Conservation (phyloP, 1,139 yeast species). For the Blastobotrys elegans region DNA sequence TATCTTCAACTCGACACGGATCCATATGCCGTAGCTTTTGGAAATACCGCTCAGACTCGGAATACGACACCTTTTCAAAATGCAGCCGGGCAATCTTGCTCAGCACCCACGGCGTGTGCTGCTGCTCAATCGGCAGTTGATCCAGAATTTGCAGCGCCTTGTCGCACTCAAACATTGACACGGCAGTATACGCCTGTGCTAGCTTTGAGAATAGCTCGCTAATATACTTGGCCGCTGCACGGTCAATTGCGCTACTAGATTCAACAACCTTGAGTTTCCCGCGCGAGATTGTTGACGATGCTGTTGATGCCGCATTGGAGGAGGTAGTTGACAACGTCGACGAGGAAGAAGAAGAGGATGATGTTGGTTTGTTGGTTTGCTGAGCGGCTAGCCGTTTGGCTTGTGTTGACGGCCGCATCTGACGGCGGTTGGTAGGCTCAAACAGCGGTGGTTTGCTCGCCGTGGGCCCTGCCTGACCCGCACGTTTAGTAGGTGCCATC, state of each 20-base stretch:
- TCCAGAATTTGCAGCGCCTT: constrained; percentile 70
- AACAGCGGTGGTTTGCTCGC: constrained; percentile 9
- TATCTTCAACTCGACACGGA: constrained; percentile 77
- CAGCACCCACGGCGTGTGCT: constrained; percentile 80
- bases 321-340: constrained; percentile 1
- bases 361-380: neutral
- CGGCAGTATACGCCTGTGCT: constrained; percentile 62
- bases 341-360: neutral
- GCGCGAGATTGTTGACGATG: neutral
- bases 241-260: neutral
- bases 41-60: constrained; percentile 65
- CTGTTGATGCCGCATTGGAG: constrained; percentile 1
- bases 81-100: constrained; percentile 75
- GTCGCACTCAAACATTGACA: constrained; percentile 69
- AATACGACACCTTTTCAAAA: constrained; percentile 84
- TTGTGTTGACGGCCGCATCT: constrained; percentile 12
- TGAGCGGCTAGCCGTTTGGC: constrained; percentile 8
- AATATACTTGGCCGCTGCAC: constrained; percentile 34
- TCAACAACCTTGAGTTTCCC: constrained; percentile 2
- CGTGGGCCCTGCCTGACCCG: constrained; percentile 3
- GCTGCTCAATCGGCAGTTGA: constrained; percentile 57
- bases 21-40: constrained; percentile 59
- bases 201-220: constrained; percentile 52
- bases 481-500: constrained; percentile 26
- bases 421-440: constrained; percentile 11